Conservation (phyloP, 1,284 basidiomycete genomes). For the Ustilago hordei region DNA sequence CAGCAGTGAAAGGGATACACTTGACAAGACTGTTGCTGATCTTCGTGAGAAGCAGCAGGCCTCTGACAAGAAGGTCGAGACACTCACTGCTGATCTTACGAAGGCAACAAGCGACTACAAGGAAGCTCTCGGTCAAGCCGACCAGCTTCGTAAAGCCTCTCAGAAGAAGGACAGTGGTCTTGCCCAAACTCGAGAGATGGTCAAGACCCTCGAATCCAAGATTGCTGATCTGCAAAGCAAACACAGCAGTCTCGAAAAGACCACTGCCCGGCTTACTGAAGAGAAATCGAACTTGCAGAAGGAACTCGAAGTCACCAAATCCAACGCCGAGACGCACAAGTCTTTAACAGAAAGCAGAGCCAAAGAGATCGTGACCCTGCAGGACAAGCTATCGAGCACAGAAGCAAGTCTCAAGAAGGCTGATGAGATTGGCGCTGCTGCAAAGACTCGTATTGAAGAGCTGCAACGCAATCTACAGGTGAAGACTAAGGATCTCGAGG, state of each 20-base stretch:
- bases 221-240: conserved; percentile 20
- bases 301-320: conserved; percentile 18
- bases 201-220: conserved; percentile 21
- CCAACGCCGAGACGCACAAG: conserved; percentile 18
- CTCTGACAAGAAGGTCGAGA: conserved; percentile 11
- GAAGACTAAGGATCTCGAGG: conserved; percentile 20
- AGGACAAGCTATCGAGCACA: conserved; percentile 16
- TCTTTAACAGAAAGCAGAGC: conserved; percentile 14
- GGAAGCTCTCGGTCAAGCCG: conserved; percentile 11
- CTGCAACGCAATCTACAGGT: conserved; percentile 28
- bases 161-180: conserved; percentile 30
- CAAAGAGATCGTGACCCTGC: conserved; percentile 28
- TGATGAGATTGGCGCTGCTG: conserved; percentile 13
- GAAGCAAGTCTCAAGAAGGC: conserved; percentile 25
- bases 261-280: conserved; percentile 8
- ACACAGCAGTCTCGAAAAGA: conserved; percentile 17
- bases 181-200: conserved; percentile 11
- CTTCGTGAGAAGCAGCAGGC: conserved; percentile 21
- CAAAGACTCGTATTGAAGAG: conserved; percentile 22
- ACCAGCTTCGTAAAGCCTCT: conserved; percentile 14
- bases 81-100: conserved; percentile 16
- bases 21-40: conserved; percentile 10
- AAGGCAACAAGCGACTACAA: conserved; percentile 19
- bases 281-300: conserved; percentile 21
- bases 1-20: conserved; percentile 13